Conservation (phyloP, 2,329 filamentous ascomycete genomes). For the Cercospora citrullina region DNA sequence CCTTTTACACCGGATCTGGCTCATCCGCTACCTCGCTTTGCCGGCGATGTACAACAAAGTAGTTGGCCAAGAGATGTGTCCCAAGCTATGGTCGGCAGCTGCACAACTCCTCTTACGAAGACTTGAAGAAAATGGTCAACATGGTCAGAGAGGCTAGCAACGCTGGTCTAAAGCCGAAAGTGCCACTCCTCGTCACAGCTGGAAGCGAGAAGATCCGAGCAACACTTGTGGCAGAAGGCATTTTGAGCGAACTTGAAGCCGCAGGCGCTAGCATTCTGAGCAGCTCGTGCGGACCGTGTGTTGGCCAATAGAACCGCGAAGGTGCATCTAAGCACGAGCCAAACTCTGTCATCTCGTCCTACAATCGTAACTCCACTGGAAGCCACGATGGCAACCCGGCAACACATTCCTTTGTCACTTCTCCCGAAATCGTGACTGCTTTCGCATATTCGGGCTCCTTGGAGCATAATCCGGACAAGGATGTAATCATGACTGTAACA, state of each 20-base stretch:
- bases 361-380: slow-evolving; percentile 99
- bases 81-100: slow-evolving; percentile 93
- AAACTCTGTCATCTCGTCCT: slow-evolving; percentile 96
- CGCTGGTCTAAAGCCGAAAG: slow-evolving; percentile 90
- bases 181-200: slow-evolving; percentile 88
- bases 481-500: slow-evolving; percentile 87
- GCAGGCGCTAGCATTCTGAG: slow-evolving; percentile 91
- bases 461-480: slow-evolving; percentile 81
- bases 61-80: slow-evolving; percentile 94
- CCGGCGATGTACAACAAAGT: slow-evolving; percentile 87
- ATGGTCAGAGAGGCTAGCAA: slow-evolving; percentile 86
- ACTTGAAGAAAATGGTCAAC: slow-evolving; percentile 88
- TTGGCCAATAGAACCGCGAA: slow-evolving; percentile 53
- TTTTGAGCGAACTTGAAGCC: slow-evolving; percentile 85
- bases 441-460: slow-evolving; percentile 75
- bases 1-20: slow-evolving; percentile 97
- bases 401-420: slow-evolving; percentile 89
- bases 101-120: slow-evolving; percentile 85
- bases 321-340: slow-evolving; percentile 75
- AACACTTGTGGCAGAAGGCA: slow-evolving; percentile 75
- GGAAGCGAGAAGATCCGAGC: slow-evolving; percentile 95
- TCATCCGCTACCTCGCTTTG: slow-evolving; percentile 95
- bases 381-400: slow-evolving; percentile 94
- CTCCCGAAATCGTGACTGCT: slow-evolving; percentile 83
- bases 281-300: slow-evolving; percentile 88